phyloP scores from a whole-genome alignment of 2,329 filamentous ascomycete genomes.

The Laburnicola sp. region DNA sequence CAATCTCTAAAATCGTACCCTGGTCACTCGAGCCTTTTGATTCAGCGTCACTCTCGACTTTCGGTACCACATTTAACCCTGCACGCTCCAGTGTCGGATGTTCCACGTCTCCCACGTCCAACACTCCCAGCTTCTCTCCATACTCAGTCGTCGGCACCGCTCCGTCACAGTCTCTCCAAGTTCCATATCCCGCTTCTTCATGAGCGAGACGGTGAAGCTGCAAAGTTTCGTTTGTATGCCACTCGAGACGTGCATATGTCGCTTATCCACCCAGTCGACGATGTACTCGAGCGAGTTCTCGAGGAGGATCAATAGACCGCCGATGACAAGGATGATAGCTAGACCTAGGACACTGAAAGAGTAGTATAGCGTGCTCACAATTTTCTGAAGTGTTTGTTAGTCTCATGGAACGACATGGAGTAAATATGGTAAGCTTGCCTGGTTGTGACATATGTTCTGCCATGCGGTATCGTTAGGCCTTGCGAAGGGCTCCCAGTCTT shows the following conservation, averaged over 20 bases:
- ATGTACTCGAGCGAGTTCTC: conserved; percentile 14
- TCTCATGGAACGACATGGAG: too few relatives aligned
- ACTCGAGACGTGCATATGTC: conserved; percentile 13
- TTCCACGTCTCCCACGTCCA: conserved; percentile 9
- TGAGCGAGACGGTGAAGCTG: conserved; percentile 30
- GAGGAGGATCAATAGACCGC: conserved; percentile 22
- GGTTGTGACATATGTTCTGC: conserved; percentile 19
- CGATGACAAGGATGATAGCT: conserved; percentile 18
- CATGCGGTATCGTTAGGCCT: conserved; percentile 13
- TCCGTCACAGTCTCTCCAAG: conserved; percentile 11
- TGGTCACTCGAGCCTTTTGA: too few relatives aligned
- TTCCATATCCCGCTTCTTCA: conserved; percentile 15
- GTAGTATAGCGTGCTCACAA: conserved; percentile 21
- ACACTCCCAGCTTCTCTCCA: conserved; percentile 13
- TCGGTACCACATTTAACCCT: background rate
- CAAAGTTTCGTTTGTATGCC: conserved; percentile 9
- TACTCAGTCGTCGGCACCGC: conserved; percentile 8
- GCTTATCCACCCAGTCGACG: conserved; percentile 10
- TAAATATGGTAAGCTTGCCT: background rate
- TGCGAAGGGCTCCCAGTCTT: background rate
- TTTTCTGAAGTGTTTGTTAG: conserved; percentile 16
- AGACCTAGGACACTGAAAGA: conserved; percentile 29
- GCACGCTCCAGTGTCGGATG: background rate
- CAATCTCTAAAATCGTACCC: too few relatives aligned
- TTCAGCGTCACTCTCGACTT: too few relatives aligned